Evolutionary conservation across 2,329 filamentous ascomycete species (phyloP).

Genomic region (Nemania serpens): DNA sequence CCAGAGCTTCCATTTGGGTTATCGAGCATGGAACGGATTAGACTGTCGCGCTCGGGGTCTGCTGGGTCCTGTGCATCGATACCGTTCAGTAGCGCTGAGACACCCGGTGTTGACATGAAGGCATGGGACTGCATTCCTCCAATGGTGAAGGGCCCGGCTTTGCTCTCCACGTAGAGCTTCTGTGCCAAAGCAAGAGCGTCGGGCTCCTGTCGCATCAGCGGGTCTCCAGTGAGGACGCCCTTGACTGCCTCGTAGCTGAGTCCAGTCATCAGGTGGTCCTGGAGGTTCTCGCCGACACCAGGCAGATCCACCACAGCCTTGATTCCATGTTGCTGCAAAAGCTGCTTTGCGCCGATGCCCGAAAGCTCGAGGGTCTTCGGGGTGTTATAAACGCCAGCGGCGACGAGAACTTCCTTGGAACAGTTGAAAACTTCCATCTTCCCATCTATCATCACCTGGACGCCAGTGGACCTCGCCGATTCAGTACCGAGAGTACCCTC

Average conservation of each 20-base stretch:
- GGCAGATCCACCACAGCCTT: slow-evolving; percentile 14
- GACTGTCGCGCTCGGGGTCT: slow-evolving; percentile 21
- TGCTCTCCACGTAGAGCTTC: slow-evolving; percentile 28
- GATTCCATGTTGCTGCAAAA: slow-evolving; percentile 11
- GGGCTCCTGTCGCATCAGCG: slow-evolving; percentile 26
- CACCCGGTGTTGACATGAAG: slow-evolving; percentile 31
- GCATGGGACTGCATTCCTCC: slow-evolving; percentile 31
- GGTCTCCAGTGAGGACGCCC: slow-evolving; percentile 21
- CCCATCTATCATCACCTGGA: background rate
- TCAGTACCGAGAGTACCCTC: background rate
- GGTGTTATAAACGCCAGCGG: slow-evolving; percentile 28
- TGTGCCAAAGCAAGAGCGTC: slow-evolving; percentile 26
- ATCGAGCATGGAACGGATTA: slow-evolving; percentile 29
- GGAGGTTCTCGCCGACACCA: slow-evolving; percentile 29
- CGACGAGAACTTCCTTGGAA: slow-evolving; percentile 28
- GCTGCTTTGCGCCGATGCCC: slow-evolving; percentile 24
- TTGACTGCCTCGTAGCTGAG: slow-evolving; percentile 27
- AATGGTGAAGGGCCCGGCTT: slow-evolving; percentile 33
- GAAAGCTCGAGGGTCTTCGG: slow-evolving; percentile 34
- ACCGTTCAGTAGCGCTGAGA: slow-evolving; percentile 21
- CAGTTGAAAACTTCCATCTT: slow-evolving; percentile 2
- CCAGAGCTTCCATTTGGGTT: slow-evolving; percentile 25
- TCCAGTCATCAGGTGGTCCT: slow-evolving; percentile 27
- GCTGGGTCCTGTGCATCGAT: background rate
- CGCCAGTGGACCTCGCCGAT: background rate